Evolutionary conservation across 2,329 filamentous ascomycete species (phyloP), one percentile per base, ranked within the genome.

Genomic region (Fusarium sp.): DNA sequence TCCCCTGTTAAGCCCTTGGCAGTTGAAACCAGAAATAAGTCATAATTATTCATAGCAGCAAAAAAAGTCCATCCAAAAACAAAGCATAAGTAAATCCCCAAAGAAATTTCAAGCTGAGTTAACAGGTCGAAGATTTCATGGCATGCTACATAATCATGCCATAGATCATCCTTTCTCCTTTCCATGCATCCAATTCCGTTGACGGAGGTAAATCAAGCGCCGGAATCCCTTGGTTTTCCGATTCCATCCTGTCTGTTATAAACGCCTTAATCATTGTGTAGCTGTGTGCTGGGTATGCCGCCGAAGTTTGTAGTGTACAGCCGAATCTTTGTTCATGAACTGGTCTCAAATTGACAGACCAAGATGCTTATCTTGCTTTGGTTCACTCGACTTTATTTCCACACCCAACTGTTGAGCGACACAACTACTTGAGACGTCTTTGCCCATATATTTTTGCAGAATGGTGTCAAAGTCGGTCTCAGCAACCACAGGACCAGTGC

Each of bases 381-480:
- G 71, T 45, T 71, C 69, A 33, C 77, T 75, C 15, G 76, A 46
- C 46, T 80, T 72, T 46, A 82, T 72, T 54, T 91, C 88, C 69
- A 90, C 87, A 70, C 94, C 91, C 33, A 96, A 84, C 90, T 77
- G 75, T n/a, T 74, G 70, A 49, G 81, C 81, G 39, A 81, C 75
- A 53, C 79, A 79, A 22, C 78, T 78, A 14, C 79, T 75, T 10
- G 80, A 78, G 31, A 77, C 78, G 27, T 83, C 80, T 68, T 83
- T 82, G 76, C 87, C 85, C 74, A 90, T 85, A 72, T 90, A 91
- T 79, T 90, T 90, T 68, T 85, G 88, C 83, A 95, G 87, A 57
- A 94, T 92, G 44, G 87, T 89, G 79, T 97, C 93, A 76, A 98
- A 97, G 77, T 98, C 95, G 60, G 90, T 90, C 83, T 97, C 91